phyloP scores from a whole-genome alignment of 352 stramenopile species.

The Phytophthora sp. region DNA sequence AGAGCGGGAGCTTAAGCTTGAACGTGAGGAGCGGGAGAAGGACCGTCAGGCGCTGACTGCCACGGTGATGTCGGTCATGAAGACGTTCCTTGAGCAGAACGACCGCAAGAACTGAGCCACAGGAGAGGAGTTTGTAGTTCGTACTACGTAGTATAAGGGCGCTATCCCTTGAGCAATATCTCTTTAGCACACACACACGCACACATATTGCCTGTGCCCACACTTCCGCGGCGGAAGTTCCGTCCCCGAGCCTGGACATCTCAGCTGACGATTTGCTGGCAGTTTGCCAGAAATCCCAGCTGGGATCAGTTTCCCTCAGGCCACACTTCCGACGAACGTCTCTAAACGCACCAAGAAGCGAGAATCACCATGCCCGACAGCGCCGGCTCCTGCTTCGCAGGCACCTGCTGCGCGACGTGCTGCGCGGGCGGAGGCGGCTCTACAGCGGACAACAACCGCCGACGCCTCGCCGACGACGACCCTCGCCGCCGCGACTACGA shows the following conservation, averaged over 20 bases:
- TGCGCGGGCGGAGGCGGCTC: slow-evolving; percentile 9
- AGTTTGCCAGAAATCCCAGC: neutral
- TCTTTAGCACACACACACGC: slow-evolving; percentile 8
- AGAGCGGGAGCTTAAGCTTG: slow-evolving; percentile 24
- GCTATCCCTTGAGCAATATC: slow-evolving; percentile 10
- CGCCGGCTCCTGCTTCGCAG: slow-evolving; percentile 23
- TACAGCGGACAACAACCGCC: slow-evolving; percentile 12
- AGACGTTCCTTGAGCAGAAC: slow-evolving; percentile 35
- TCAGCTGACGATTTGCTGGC: slow-evolving; percentile 19
- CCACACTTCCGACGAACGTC: slow-evolving; percentile 28
- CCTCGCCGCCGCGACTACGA: slow-evolving; percentile 26
- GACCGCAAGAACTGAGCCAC: slow-evolving; percentile 7
- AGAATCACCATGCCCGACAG: slow-evolving; percentile 19
- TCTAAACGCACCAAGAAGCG: slow-evolving; percentile 10
- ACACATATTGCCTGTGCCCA: too few species aligned
- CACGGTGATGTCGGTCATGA: slow-evolving; percentile 30
- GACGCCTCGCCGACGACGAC: slow-evolving; percentile 25
- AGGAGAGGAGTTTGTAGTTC: slow-evolving; percentile 19
- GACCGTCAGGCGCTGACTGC: slow-evolving; percentile 33
- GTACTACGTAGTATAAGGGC: slow-evolving; percentile 20
- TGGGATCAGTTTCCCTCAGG: slow-evolving; percentile 16
- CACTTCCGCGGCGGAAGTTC: too few species aligned
- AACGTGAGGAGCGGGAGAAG: slow-evolving; percentile 42
- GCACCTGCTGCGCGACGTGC: slow-evolving; percentile 25
- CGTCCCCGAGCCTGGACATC: neutral